These are phyloP conservation scores for Paecilomyces sp. DNA, from an alignment of 2,329 filamentous ascomycete species.

Conservation along the genomic window DNA sequence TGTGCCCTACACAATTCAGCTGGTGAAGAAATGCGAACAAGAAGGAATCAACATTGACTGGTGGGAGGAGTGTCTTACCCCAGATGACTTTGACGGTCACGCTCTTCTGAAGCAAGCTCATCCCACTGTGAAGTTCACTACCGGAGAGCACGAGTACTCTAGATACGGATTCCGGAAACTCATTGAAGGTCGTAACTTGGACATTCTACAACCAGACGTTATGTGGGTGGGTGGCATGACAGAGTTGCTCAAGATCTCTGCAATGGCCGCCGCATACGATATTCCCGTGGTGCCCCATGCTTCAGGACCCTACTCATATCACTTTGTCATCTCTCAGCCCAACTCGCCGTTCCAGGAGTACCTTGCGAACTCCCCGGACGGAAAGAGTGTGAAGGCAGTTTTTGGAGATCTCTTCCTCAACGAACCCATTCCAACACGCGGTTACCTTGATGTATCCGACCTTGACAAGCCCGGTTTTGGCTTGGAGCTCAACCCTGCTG, in stretches of 20 bases:
- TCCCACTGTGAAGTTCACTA: conserved; percentile 87
- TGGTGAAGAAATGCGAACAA: conserved; percentile 74
- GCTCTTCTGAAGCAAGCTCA: conserved; percentile 84
- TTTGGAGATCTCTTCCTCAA: conserved; percentile 88
- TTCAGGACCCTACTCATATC: conserved; percentile 89
- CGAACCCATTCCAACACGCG: conserved; percentile 79
- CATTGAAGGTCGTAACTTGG: conserved; percentile 81
- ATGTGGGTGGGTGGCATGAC: conserved; percentile 97
- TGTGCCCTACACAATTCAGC: conserved; percentile 84
- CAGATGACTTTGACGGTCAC: conserved; percentile 88
- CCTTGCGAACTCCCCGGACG: conserved; percentile 85
- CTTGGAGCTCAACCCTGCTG: conserved; percentile 74
- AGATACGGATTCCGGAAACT: conserved; percentile 92
- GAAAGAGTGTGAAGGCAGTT: conserved; percentile 80
- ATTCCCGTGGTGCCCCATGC: conserved; percentile 94
- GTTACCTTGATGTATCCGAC: conserved; percentile 69
- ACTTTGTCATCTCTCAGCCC: conserved; percentile 88
- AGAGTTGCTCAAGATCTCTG: conserved; percentile 80
- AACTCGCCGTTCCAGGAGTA: conserved; percentile 97
- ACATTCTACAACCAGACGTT: conserved; percentile 91
- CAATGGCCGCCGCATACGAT: conserved; percentile 87
- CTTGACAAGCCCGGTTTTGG: conserved; percentile 89
- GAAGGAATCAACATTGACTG: conserved; percentile 84
- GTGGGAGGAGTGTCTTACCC: conserved; percentile 92
- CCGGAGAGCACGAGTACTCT: conserved; percentile 92